Evolutionary conservation across 208 protist species (phyloP).

Genomic region (Trypanosoma platydactyli): DNA sequence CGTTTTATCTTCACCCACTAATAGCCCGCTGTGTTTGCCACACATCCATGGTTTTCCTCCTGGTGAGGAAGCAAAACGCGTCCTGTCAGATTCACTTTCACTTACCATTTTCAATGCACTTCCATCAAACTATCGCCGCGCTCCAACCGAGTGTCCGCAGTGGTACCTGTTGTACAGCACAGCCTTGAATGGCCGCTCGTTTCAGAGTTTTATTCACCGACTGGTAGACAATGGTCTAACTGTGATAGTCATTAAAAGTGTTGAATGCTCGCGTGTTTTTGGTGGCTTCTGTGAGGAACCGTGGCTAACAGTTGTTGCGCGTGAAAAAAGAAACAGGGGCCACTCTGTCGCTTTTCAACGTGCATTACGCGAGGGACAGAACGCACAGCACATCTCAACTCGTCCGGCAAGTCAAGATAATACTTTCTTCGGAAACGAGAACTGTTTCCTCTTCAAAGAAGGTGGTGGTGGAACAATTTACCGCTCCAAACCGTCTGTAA

Average conservation of each 20-base stretch:
- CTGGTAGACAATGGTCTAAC: constrained; percentile 46
- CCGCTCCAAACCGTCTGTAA: constrained; percentile 34
- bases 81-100: constrained; percentile 20
- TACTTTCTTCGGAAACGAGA: constrained; percentile 62
- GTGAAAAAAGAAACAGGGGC: constrained; percentile 54
- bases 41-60: constrained; percentile 9
- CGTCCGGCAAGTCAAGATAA: constrained; percentile 44
- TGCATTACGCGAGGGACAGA: constrained; percentile 44
- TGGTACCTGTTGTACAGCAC: constrained; percentile 73
- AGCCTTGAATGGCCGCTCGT: constrained; percentile 61
- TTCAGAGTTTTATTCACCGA: constrained; percentile 50
- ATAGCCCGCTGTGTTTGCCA: neutral
- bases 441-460: constrained; percentile 60
- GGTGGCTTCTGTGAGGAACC: constrained; percentile 60
- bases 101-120: constrained; percentile 30
- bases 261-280: constrained; percentile 38
- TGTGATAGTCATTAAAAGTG: constrained; percentile 47
- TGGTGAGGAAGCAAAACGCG: constrained; percentile 13
- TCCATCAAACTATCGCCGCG: constrained; percentile 31
- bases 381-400: constrained; percentile 7
- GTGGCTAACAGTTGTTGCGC: constrained; percentile 50
- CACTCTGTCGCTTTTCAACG: constrained; percentile 42
- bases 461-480: constrained; percentile 29
- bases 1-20: neutral
- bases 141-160: constrained; percentile 18